phyloP scores from a whole-genome alignment of 495 filamentous ascomycete species.

The Penicillium desertorum region DNA sequence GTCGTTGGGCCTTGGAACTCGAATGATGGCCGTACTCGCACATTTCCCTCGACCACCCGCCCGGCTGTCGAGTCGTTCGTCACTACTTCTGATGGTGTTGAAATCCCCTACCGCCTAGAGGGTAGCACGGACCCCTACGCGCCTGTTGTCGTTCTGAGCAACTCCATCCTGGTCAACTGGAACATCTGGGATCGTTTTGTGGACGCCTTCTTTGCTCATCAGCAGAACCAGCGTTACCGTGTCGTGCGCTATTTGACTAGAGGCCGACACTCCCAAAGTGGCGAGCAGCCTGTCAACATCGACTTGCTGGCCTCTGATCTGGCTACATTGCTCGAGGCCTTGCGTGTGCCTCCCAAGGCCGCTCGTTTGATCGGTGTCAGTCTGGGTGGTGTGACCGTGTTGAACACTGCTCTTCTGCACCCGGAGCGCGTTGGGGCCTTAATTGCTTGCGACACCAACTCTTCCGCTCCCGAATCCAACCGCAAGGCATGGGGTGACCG shows the following conservation, averaged over 20 bases:
- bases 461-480: conserved; percentile 64
- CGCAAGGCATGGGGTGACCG: conserved; percentile 74
- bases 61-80: conserved; percentile 64
- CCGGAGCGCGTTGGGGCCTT: conserved; percentile 58
- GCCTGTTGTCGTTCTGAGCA: conserved; percentile 68
- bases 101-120: conserved; percentile 71
- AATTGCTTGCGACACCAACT: conserved; percentile 77
- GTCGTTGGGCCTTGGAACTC: conserved; percentile 49
- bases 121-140: conserved; percentile 63
- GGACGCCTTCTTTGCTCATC: conserved; percentile 55
- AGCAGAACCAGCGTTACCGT: conserved; percentile 61
- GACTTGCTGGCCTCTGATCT: conserved; percentile 68
- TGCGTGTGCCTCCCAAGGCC: conserved; percentile 57
- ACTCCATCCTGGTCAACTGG: conserved; percentile 70
- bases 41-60: conserved; percentile 48
- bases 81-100: conserved; percentile 64
- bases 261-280: conserved; percentile 51
- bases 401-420: conserved; percentile 67
- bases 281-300: conserved; percentile 53
- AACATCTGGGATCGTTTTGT: conserved; percentile 78
- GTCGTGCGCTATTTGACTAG: conserved; percentile 71
- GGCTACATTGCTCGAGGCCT: conserved; percentile 53
- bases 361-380: conserved; percentile 68
- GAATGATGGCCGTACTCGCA: conserved; percentile 53
- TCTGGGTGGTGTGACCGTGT: conserved; percentile 72